These are phyloP conservation scores for Russula griseocarnosa DNA, from an alignment of 768 basidiomycete genomes.

Conservation along the genomic window DNA sequence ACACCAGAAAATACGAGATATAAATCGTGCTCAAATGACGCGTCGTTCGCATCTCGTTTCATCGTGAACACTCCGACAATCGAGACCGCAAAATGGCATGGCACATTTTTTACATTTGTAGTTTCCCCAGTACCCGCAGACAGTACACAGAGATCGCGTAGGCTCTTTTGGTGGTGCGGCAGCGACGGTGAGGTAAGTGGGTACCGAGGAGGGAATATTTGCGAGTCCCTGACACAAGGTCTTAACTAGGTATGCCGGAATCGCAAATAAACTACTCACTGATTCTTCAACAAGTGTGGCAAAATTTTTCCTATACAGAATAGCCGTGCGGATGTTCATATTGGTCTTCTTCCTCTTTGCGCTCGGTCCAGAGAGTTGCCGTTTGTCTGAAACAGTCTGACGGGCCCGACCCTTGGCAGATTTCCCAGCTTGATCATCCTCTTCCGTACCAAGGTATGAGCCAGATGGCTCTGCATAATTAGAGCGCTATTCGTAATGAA, in stretches of 20 bases:
- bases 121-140: slow-evolving; percentile 79
- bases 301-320: slow-evolving; percentile 80
- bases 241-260: not conserved
- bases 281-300: slow-evolving; percentile 72
- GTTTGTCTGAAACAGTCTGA: slow-evolving; percentile 77
- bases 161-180: slow-evolving; percentile 60
- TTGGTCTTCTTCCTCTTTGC: slow-evolving; percentile 73
- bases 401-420: slow-evolving; percentile 65
- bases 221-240: slow-evolving; percentile 50
- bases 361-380: slow-evolving; percentile 48
- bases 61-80: slow-evolving; percentile 67
- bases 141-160: slow-evolving; percentile 71
- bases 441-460: slow-evolving; percentile 39
- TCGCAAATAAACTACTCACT: slow-evolving; percentile 42
- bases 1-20: not conserved
- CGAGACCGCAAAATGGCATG: slow-evolving; percentile 68
- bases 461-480: slow-evolving; percentile 65
- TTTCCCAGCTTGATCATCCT: slow-evolving; percentile 46
- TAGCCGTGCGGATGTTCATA: slow-evolving; percentile 73
- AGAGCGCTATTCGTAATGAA: slow-evolving; percentile 49
- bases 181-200: slow-evolving; percentile 69
- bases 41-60: slow-evolving; percentile 81
- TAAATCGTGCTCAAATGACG: slow-evolving; percentile 42
- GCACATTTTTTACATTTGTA: slow-evolving; percentile 79
- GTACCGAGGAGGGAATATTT: slow-evolving; percentile 46